Evolutionary conservation across 768 basidiomycete species (phyloP).

Genomic region (Leucocoprinus birnbaumii): DNA sequence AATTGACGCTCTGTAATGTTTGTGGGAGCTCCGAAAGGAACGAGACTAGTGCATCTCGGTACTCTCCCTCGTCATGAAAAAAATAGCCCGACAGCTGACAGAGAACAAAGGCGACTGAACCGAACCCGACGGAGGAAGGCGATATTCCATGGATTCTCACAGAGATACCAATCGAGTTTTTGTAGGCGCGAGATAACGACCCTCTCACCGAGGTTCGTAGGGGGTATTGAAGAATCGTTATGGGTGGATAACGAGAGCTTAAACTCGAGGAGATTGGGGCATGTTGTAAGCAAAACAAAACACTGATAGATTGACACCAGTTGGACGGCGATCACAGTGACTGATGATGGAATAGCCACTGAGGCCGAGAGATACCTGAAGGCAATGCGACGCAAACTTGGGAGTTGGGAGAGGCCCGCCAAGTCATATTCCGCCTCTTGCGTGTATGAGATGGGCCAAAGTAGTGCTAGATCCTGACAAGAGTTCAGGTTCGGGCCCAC

Average conservation of each 20-base stretch:
- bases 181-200: not conserved
- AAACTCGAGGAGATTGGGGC: not conserved
- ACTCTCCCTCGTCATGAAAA: not conserved
- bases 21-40: not conserved
- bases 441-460: not conserved
- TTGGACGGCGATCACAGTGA: not conserved
- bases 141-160: not conserved
- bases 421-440: not conserved
- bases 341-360: not conserved
- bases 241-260: not conserved
- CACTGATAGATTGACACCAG: not conserved
- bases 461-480: not conserved
- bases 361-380: not conserved
- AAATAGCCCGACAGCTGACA: not conserved
- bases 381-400: not conserved
- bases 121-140: not conserved
- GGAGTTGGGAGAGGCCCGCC: not conserved
- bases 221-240: not conserved
- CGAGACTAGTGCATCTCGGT: not conserved
- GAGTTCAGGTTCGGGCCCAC: not conserved
- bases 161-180: not conserved
- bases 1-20: not conserved
- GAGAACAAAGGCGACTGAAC: not conserved
- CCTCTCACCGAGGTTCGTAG: not conserved
- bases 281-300: not conserved